phyloP scores from a whole-genome alignment of 73 alveolate species.

The Stentor coeruleus region DNA sequence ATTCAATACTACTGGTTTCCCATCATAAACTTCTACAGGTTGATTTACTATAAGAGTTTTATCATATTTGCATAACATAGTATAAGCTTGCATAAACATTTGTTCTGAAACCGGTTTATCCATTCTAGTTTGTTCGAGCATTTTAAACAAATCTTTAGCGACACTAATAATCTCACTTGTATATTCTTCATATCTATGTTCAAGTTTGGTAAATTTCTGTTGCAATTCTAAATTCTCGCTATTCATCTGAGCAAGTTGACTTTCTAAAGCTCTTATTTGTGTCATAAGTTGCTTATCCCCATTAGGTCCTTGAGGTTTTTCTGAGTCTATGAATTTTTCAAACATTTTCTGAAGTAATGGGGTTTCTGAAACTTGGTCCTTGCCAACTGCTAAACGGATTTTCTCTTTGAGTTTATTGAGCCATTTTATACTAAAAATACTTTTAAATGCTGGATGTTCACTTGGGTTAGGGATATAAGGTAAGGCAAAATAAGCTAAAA shows the following conservation, averaged over 20 bases:
- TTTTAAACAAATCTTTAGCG: neutral
- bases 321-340: neutral
- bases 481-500: slow-evolving; percentile 91
- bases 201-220: neutral
- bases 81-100: neutral
- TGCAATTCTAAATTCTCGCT: neutral
- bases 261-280: neutral
- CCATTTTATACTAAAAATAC: slow-evolving; percentile 88
- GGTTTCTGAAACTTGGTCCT: neutral
- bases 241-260: neutral
- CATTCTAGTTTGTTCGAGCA: neutral
- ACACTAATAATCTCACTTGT: neutral
- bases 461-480: slow-evolving; percentile 92
- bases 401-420: slow-evolving; percentile 50
- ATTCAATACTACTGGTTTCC: neutral
- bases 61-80: neutral
- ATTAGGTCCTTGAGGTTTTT: too few species aligned
- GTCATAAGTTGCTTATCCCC: neutral
- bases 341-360: neutral
- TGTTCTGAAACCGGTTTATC: neutral
- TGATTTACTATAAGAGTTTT: neutral
- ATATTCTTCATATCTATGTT: neutral
- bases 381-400: neutral
- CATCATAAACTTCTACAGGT: neutral
- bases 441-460: slow-evolving; percentile 78